These are phyloP conservation scores for Saccharomyces eubayanus DNA, from an alignment of 805 yeast species.

Conservation along the genomic window DNA sequence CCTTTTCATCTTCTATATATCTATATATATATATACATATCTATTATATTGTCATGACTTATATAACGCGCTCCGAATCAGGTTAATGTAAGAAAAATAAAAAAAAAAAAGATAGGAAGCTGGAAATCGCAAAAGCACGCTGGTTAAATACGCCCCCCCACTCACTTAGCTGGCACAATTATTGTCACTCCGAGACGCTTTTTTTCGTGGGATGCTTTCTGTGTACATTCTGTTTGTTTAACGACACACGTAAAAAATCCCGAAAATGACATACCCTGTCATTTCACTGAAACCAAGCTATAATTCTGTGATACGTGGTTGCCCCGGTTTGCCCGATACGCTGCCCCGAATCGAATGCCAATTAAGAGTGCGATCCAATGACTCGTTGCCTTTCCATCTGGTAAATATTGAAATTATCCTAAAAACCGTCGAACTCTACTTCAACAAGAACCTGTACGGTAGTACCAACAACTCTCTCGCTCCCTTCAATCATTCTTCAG, in stretches of 20 bases:
- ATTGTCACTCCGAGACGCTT: neutral
- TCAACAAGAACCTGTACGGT: slow-evolving; percentile 28
- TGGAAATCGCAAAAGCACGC: neutral
- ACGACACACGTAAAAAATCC: neutral
- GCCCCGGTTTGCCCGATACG: slow-evolving; percentile 61
- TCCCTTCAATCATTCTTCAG: slow-evolving; percentile 6
- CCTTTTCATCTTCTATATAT: neutral
- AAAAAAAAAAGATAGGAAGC: neutral
- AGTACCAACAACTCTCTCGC: slow-evolving; percentile 25
- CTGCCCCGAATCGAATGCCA: slow-evolving; percentile 53
- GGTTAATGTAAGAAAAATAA: neutral
- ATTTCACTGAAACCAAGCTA: slow-evolving; percentile 42
- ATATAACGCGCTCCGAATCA: slow-evolving; percentile 8
- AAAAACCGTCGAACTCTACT: slow-evolving; percentile 37
- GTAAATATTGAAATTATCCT: slow-evolving; percentile 43
- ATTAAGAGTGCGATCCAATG: slow-evolving; percentile 44
- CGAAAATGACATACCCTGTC: slow-evolving; percentile 24
- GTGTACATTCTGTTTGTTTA: neutral
- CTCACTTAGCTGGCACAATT: neutral
- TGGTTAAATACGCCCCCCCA: neutral
- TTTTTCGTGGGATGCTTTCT: neutral
- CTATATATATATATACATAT: neutral
- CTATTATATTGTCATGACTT: no score
- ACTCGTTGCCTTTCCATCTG: slow-evolving; percentile 40
- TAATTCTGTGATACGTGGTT: slow-evolving; percentile 48